phyloP scores from a whole-genome alignment of 2,329 filamentous ascomycete species.

The Ophiostoma novo-ulmi region DNA sequence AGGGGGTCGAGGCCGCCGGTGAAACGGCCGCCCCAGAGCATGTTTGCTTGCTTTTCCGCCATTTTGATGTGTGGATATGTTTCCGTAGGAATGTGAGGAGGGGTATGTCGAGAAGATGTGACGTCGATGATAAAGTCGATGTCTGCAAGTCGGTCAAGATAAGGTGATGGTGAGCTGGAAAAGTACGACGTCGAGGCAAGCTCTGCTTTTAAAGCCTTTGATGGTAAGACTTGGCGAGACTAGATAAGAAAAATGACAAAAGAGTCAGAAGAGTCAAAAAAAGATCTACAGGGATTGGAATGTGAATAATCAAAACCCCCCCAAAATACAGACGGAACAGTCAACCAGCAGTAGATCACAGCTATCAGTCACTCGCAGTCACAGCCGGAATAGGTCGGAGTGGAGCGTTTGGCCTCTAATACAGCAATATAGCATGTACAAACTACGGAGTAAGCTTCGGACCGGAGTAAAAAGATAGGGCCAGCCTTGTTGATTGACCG shows the following conservation, averaged over 20 bases:
- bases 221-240: not conserved
- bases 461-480: slow-evolving; percentile 8
- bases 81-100: not conserved
- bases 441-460: not conserved
- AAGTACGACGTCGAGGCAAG: not conserved
- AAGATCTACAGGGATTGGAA: not conserved
- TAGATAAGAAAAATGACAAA: not conserved
- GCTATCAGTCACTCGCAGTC: slow-evolving; percentile 1
- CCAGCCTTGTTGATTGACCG: slow-evolving; percentile 9
- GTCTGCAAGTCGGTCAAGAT: not conserved
- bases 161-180: not conserved
- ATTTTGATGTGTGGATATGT: slow-evolving; percentile 19
- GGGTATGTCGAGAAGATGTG: not conserved
- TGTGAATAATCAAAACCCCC: not conserved
- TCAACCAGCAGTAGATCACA: not conserved
- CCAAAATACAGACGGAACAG: not conserved
- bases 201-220: not conserved
- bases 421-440: not conserved
- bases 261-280: not conserved
- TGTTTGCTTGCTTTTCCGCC: slow-evolving; percentile 38
- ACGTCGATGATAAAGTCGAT: not conserved
- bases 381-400: slow-evolving; percentile 7
- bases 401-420: not conserved
- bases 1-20: slow-evolving; percentile 74
- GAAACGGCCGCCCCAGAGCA: slow-evolving; percentile 47